These are phyloP conservation scores for Pseudonitzschia pungens DNA, from an alignment of 108 stramenopile genomes.

Conservation along the genomic window DNA sequence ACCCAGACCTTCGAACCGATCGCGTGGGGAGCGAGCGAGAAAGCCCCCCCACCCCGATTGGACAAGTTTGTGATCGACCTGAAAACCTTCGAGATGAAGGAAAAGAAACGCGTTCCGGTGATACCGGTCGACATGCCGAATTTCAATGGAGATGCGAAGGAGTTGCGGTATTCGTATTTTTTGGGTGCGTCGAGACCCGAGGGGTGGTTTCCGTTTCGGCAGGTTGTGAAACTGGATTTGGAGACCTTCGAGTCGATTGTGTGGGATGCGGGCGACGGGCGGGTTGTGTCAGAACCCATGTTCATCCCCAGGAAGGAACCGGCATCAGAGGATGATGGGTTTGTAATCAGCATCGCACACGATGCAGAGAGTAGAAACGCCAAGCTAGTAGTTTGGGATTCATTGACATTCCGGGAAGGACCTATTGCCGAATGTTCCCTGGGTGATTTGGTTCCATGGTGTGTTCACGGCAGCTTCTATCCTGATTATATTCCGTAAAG, in stretches of 20 bases:
- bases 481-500: conserved; percentile 2
- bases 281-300: conserved; percentile 28
- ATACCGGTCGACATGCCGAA: conserved; percentile 30
- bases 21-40: neutral
- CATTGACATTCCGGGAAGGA: neutral
- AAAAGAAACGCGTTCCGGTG: neutral
- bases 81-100: neutral
- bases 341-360: conserved; percentile 25
- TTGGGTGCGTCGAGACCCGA: conserved; percentile 31
- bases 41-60: neutral
- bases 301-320: conserved; percentile 6
- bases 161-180: conserved; percentile 22
- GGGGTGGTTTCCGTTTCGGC: conserved; percentile 34
- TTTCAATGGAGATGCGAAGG: conserved; percentile 23
- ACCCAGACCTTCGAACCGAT: neutral
- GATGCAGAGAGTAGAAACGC: conserved; percentile 14
- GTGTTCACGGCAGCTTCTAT: conserved; percentile 8
- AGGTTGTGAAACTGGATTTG: conserved; percentile 28
- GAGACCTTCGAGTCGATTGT: conserved; percentile 23
- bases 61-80: conserved; percentile 5
- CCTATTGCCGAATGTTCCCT: neutral
- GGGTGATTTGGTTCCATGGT: conserved; percentile 1
- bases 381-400: neutral
- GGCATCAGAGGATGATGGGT: conserved; percentile 20
- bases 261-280: conserved; percentile 32